These are phyloP conservation scores for Hypoxylon sp. DNA, from an alignment of 2,329 filamentous ascomycete species.

Conservation along the genomic window DNA sequence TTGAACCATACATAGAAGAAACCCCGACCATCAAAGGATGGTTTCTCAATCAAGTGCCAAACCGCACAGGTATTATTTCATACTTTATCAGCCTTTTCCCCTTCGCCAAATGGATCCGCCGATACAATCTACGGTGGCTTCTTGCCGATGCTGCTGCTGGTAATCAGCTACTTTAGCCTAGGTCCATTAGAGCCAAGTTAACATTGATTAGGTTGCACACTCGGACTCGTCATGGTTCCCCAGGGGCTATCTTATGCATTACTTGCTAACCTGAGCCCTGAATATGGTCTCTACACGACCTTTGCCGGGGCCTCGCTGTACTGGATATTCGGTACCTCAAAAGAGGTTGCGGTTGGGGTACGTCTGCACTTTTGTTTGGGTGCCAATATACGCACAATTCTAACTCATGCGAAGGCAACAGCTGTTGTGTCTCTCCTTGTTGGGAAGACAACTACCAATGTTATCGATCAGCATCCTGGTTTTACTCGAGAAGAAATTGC, in stretches of 20 bases:
- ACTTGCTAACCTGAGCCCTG: constrained; percentile 4
- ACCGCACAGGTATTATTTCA: neutral
- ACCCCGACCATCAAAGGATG: constrained; percentile 9
- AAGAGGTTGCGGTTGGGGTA: constrained; percentile 22
- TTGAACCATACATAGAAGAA: constrained; percentile 16
- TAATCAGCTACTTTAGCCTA: neutral
- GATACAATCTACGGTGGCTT: constrained; percentile 21
- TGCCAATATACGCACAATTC: neutral
- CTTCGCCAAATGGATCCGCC: constrained; percentile 2
- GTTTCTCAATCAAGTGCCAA: neutral
- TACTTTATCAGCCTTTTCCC: constrained; percentile 15
- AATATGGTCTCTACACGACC: constrained; percentile 18
- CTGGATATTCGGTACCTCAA: constrained; percentile 20
- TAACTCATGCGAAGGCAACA: constrained; percentile 15
- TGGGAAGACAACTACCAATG: constrained; percentile 4
- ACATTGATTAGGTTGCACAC: constrained; percentile 6
- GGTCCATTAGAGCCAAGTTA: neutral
- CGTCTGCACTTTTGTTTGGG: neutral
- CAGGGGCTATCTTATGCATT: constrained; percentile 22
- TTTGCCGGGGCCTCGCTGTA: constrained; percentile 14
- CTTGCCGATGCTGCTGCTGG: constrained; percentile 13
- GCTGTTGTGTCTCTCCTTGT: constrained; percentile 25
- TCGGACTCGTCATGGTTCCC: constrained; percentile 13
- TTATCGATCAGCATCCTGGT: neutral
- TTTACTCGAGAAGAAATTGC: constrained; percentile 18